Conservation (phyloP, 2,329 filamentous ascomycete genomes). For the Diaporthe eres region DNA sequence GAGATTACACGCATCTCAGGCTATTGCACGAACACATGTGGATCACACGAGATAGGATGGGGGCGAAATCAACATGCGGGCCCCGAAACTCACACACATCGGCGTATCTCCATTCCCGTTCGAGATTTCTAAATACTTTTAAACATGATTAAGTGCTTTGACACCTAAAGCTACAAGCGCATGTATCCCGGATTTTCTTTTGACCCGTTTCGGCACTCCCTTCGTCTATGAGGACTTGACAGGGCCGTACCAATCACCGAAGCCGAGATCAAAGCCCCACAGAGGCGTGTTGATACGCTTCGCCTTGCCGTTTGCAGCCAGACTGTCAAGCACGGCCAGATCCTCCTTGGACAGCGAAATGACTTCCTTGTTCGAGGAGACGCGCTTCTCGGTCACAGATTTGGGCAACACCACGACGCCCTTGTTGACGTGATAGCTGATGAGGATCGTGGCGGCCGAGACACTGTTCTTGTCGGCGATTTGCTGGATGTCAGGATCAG, state of each 20-base stretch:
- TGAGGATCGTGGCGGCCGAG: conserved; percentile 44
- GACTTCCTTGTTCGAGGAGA: conserved; percentile 42
- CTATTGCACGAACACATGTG: neutral
- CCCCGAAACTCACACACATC: neutral
- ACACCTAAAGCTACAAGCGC: conserved; percentile 44
- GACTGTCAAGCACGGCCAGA: conserved; percentile 34
- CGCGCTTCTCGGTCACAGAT: conserved; percentile 44
- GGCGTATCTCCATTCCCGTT: too few species aligned
- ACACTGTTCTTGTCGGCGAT: conserved; percentile 42
- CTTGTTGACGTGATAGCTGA: conserved; percentile 45
- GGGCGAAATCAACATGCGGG: neutral
- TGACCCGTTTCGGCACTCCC: too few species aligned
- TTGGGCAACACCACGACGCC: conserved; percentile 44
- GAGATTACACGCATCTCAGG: neutral
- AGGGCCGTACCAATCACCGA: conserved; percentile 56
- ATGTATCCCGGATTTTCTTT: neutral
- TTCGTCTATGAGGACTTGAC: neutral
- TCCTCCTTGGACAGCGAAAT: conserved; percentile 42
- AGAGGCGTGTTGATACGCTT: conserved; percentile 53
- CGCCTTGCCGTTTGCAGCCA: conserved; percentile 51
- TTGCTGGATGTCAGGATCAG: conserved; percentile 36
- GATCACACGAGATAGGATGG: neutral
- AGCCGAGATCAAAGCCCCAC: conserved; percentile 50
- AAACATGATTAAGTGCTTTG: neutral
- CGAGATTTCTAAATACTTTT: too few species aligned